Evolutionary conservation across 2,329 filamentous ascomycete species (phyloP).

Genomic region (Fusarium multiceps): DNA sequence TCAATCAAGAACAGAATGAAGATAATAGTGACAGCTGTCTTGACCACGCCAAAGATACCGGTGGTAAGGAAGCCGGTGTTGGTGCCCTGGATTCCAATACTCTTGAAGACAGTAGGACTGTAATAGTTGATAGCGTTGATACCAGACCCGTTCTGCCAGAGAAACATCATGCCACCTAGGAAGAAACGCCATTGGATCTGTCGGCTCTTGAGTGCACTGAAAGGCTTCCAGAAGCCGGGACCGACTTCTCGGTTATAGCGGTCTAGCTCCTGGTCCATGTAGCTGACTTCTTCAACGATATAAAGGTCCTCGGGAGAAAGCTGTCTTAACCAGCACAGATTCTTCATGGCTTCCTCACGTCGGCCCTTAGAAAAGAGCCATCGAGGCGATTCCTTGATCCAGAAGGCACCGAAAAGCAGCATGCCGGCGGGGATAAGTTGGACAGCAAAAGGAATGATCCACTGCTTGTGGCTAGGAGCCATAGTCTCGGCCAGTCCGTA

Average conservation of each 20-base stretch:
- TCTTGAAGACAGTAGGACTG: constrained; percentile 58
- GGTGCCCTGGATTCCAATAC: constrained; percentile 59
- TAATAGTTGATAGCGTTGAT: constrained; percentile 87
- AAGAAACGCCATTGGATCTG: constrained; percentile 77
- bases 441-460: constrained; percentile 73
- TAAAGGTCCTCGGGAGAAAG: constrained; percentile 68
- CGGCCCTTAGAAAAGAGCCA: constrained; percentile 74
- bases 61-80: constrained; percentile 67
- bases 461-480: constrained; percentile 53
- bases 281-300: constrained; percentile 77
- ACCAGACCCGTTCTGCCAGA: constrained; percentile 80
- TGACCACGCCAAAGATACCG: constrained; percentile 81
- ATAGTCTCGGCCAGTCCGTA: constrained; percentile 68
- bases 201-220: constrained; percentile 65
- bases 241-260: constrained; percentile 73
- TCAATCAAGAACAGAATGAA: constrained; percentile 78
- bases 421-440: constrained; percentile 75
- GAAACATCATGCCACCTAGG: constrained; percentile 79
- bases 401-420: constrained; percentile 67
- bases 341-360: constrained; percentile 67
- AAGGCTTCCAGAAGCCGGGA: constrained; percentile 79
- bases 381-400: constrained; percentile 73
- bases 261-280: constrained; percentile 76
- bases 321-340: constrained; percentile 73
- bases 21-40: constrained; percentile 73